A percentile compares a stretch with the other conserved stretches of the same genome.
These are phyloP conservation scores for Ophiostoma sp. DNA, from an alignment of 2,329 filamentous ascomycete species.

Conservation along the genomic window DNA sequence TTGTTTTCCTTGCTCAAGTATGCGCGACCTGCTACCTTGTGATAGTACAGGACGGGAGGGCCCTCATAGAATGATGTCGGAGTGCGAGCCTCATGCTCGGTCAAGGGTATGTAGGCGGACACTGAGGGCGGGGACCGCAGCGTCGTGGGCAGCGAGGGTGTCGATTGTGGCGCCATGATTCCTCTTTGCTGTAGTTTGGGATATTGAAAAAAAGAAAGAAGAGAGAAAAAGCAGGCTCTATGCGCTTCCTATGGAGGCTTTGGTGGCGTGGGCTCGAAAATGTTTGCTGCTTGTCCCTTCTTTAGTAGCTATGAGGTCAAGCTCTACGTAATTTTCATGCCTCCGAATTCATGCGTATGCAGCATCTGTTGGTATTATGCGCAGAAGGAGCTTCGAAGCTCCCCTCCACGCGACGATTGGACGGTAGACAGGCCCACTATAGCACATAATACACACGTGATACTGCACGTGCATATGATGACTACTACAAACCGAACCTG, in stretches of 20 bases:
- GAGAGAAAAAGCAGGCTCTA: background rate
- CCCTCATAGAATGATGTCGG: constrained; percentile 65
- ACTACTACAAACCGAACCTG: no score
- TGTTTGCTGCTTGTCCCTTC: background rate
- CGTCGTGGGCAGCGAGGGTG: constrained; percentile 40
- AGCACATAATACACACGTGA: background rate
- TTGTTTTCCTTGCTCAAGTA: constrained; percentile 52
- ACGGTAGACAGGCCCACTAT: background rate
- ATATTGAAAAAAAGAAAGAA: background rate
- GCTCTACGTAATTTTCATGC: constrained; percentile 3
- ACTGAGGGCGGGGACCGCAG: constrained; percentile 52
- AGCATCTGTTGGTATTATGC: background rate
- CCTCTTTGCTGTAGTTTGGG: background rate
- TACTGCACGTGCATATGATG: background rate
- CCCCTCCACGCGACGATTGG: constrained; percentile 6
- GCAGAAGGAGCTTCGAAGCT: constrained; percentile 6
- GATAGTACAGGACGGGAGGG: constrained; percentile 65
- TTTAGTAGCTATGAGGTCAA: background rate
- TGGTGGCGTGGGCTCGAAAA: background rate
- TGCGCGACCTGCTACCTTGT: constrained; percentile 52
- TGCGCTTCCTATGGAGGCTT: no score
- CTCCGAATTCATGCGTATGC: background rate
- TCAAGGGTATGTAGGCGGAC: constrained; percentile 57
- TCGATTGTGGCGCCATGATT: constrained; percentile 18
- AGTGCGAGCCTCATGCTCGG: constrained; percentile 66